phyloP scores from a whole-genome alignment of 176 grass and related monocot genomes.

The maize (Zea mays) region Zm-B73-REFERENCE-NAM-5.0 NC_050096.1:200449001-200449500 shows the following conservation, averaged over 20 bases:
- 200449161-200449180: conserved; percentile 94
- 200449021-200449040: conserved; percentile 92
- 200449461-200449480: conserved; percentile 64
- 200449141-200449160: conserved; percentile 91
- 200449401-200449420: conserved; percentile 88
- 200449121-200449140: conserved; percentile 84
- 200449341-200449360: conserved; percentile 68
- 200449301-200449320: conserved; percentile 72
- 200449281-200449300: conserved; percentile 58
- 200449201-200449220: conserved; percentile 54
- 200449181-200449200: conserved; percentile 93
- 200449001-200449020: conserved; percentile 93
- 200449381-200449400: conserved; percentile 99
- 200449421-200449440: conserved; percentile 69
- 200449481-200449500: conserved; percentile 76
- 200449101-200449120: conserved; percentile 76
- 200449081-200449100: conserved; percentile 81
- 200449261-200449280: conserved; percentile 86
- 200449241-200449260: conserved; percentile 74
- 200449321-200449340: conserved; percentile 76
- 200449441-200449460: conserved; percentile 44
- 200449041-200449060: conserved; percentile 97
- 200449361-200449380: conserved; percentile 71
- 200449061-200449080: conserved; percentile 81
- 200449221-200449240: conserved; percentile 56